Conservation (phyloP, 192 early-diverging fungal genomes). For the Dissophora ornata region DNA sequence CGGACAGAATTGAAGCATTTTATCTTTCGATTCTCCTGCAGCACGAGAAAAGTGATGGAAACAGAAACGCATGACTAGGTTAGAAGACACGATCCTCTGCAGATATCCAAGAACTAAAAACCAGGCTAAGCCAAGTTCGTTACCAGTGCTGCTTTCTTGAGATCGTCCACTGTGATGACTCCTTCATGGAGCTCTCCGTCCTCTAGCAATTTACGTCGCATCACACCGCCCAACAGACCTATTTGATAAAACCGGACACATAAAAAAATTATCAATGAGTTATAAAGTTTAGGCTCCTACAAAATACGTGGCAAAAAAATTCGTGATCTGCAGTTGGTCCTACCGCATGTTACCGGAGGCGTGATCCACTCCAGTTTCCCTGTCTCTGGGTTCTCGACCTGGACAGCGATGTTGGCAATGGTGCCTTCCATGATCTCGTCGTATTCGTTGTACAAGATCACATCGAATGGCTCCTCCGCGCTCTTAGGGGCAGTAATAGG, state of each 20-base stretch:
- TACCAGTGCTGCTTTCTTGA: constrained; percentile 60
- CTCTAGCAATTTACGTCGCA: constrained; percentile 58
- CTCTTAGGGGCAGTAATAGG: constrained; percentile 10
- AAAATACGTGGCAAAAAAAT: too few relatives aligned
- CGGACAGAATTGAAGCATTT: constrained; percentile 70
- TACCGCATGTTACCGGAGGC: constrained; percentile 43
- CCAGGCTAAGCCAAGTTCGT: neutral
- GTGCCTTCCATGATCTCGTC: constrained; percentile 65
- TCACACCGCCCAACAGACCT: constrained; percentile 62
- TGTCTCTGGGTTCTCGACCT: constrained; percentile 24
- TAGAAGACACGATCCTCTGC: constrained; percentile 12
- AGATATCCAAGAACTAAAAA: too few relatives aligned
- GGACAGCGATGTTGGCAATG: constrained; percentile 67
- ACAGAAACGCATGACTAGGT: too few relatives aligned
- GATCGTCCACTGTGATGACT: constrained; percentile 57
- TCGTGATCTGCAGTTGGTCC: neutral
- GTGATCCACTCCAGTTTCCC: constrained; percentile 60
- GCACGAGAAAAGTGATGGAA: neutral
- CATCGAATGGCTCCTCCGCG: constrained; percentile 58
- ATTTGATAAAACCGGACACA: constrained; percentile 27
- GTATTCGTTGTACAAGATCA: constrained; percentile 61
- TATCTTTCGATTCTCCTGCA: constrained; percentile 58
- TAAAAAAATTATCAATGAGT: neutral
- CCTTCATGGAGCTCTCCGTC: constrained; percentile 45
- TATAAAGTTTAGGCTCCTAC: too few relatives aligned